Conservation (phyloP, 352 stramenopile species). For the Globisporangium nunn region DNA sequence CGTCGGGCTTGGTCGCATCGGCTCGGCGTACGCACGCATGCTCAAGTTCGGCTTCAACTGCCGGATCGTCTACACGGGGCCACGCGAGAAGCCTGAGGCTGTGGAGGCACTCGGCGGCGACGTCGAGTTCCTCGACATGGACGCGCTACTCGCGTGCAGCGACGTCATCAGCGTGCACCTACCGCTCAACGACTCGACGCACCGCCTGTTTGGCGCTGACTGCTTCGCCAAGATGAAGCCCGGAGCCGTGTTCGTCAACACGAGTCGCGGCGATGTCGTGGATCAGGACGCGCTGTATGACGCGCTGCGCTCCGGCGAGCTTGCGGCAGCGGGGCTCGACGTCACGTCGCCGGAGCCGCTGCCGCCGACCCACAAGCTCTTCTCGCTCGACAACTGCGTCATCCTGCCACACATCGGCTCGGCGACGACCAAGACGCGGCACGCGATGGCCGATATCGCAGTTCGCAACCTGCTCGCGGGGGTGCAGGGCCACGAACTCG, state of each 20-base stretch:
- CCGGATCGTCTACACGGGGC: conserved; percentile 75
- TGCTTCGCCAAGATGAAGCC: conserved; percentile 80
- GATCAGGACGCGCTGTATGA: conserved; percentile 73
- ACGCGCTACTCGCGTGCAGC: conserved; percentile 64
- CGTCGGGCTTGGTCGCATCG: conserved; percentile 83
- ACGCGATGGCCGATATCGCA: conserved; percentile 73
- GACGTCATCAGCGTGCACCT: conserved; percentile 88
- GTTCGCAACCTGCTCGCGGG: conserved; percentile 55
- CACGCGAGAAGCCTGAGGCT: conserved; percentile 47
- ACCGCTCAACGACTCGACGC: conserved; percentile 69
- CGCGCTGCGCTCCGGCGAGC: conserved; percentile 29
- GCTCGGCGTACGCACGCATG: conserved; percentile 74
- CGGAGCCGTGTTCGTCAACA: conserved; percentile 89
- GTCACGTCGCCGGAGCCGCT: conserved; percentile 90
- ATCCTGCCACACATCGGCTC: conserved; percentile 41
- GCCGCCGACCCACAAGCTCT: conserved; percentile 63
- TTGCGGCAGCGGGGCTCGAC: conserved; percentile 71
- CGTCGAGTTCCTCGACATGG: conserved; percentile 70
- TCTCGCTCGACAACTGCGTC: conserved; percentile 55
- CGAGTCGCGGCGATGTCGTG: conserved; percentile 86
- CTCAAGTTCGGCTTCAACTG: conserved; percentile 78
- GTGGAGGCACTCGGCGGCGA: conserved; percentile 23
- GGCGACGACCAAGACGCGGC: conserved; percentile 41
- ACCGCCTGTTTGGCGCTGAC: conserved; percentile 59
- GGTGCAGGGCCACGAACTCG: conserved; percentile 30